Evolutionary conservation across 768 basidiomycete species (phyloP).

Genomic region (Thelephora aurantiotincta): DNA sequence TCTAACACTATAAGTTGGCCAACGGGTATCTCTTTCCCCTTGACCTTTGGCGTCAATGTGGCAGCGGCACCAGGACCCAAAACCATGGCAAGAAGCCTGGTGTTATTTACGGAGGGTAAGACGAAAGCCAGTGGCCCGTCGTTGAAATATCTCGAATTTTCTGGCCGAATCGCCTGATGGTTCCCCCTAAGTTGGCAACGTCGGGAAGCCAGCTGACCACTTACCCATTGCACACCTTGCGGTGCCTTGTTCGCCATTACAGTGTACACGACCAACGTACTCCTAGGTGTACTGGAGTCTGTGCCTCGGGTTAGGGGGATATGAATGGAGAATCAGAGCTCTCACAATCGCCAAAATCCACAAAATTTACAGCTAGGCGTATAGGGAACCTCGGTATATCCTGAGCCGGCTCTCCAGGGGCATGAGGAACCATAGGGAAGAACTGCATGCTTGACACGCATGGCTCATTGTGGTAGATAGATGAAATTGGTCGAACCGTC

Average conservation of each 20-base stretch:
- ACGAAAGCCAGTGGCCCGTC: conserved; percentile 33
- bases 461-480: conserved; percentile 24
- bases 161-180: conserved; percentile 4
- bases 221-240: background rate
- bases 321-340: background rate
- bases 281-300: background rate
- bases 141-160: conserved; percentile 23
- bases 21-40: conserved; percentile 25
- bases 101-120: conserved; percentile 21
- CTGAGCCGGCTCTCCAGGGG: conserved; percentile 7
- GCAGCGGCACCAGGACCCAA: conserved; percentile 28
- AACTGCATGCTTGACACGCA: conserved; percentile 33
- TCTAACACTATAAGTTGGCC: conserved; percentile 38
- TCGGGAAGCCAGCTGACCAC: background rate
- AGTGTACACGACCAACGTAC: background rate
- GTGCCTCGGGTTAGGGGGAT: background rate
- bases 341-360: conserved; percentile 55
- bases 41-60: conserved; percentile 17
- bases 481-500: conserved; percentile 27
- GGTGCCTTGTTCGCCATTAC: background rate
- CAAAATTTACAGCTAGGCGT: conserved; percentile 35
- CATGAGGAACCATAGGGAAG: conserved; percentile 14
- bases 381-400: conserved; percentile 18
- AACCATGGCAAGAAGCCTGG: conserved; percentile 30
- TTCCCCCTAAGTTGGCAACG: background rate